phyloP scores from a whole-genome alignment of 1,139 yeast genomes.

The Zygoascus meyerae region DNA sequence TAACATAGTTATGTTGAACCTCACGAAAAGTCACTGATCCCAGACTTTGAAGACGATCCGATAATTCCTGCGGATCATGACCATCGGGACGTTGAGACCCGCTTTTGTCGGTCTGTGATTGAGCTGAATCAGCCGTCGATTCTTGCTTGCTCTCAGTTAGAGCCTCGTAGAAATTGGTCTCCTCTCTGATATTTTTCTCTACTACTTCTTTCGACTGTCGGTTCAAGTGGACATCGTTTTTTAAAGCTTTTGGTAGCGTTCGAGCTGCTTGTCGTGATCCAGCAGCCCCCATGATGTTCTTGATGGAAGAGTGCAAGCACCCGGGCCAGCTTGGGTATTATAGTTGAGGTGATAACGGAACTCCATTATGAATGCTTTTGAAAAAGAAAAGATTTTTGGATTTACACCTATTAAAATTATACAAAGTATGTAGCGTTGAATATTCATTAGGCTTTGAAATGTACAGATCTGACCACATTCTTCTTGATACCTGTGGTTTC shows the following conservation, averaged over 20 bases:
- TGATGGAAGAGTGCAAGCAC: background rate
- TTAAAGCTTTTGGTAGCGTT: constrained; percentile 3
- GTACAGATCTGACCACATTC: constrained; percentile 79
- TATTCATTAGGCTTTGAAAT: constrained; percentile 37
- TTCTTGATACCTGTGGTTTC: constrained; percentile 97
- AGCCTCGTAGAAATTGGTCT: constrained; percentile 6
- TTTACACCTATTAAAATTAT: background rate
- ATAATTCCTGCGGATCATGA: constrained; percentile 8
- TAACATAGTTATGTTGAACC: background rate
- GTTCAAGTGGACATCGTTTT: constrained; percentile 2
- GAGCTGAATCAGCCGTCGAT: background rate
- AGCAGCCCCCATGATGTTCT: constrained; percentile 6
- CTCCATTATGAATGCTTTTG: background rate
- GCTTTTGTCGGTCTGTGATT: too few relatives aligned
- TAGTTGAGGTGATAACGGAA: background rate
- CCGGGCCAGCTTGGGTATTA: background rate
- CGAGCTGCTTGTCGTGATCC: constrained; percentile 9
- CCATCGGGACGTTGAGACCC: constrained; percentile 8
- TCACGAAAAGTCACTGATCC: constrained; percentile 7
- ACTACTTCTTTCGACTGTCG: constrained; percentile 2
- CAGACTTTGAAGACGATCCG: constrained; percentile 5
- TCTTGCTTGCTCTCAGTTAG: background rate
- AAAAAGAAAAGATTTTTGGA: background rate
- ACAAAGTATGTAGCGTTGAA: background rate
- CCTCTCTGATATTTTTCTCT: background rate